Percentiles rank a stretch among this genome's conserved stretches.
These are phyloP conservation scores for Flagelloscypha sp. DNA, from an alignment of 768 basidiomycete species.

Conservation along the genomic window DNA sequence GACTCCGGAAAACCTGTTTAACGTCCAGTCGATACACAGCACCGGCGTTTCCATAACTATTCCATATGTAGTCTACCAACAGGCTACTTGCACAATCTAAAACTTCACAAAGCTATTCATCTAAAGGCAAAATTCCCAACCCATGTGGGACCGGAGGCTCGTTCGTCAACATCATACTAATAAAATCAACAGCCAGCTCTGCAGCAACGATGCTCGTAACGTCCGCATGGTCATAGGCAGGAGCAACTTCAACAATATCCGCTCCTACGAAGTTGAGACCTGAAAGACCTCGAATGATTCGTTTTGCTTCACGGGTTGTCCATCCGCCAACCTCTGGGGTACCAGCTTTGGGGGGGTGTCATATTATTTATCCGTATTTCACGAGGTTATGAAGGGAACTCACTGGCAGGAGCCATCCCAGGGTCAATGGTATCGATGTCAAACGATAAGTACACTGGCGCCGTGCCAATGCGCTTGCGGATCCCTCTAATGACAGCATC, in stretches of 20 bases:
- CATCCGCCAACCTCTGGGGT: constrained; percentile 62
- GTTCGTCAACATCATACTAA: constrained; percentile 27
- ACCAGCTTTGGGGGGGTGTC: constrained; percentile 32
- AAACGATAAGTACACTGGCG: constrained; percentile 67
- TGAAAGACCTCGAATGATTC: constrained; percentile 51
- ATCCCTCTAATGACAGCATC: constrained; percentile 64
- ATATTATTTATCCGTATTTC: neutral
- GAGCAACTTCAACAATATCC: constrained; percentile 46
- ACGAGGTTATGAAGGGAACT: constrained; percentile 1
- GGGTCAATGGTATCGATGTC: constrained; percentile 64
- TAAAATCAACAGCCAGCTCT: constrained; percentile 37
- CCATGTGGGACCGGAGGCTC: constrained; percentile 15
- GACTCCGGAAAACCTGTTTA: no score
- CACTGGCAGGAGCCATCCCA: constrained; percentile 44
- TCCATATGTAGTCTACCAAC: no score
- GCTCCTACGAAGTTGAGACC: constrained; percentile 54
- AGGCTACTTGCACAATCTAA: no score
- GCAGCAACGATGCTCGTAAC: constrained; percentile 36
- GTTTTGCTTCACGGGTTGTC: constrained; percentile 56
- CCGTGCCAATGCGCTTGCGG: constrained; percentile 59
- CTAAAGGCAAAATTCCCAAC: constrained; percentile 9
- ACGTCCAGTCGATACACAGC: no score
- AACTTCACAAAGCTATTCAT: no score
- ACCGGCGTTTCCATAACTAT: no score
- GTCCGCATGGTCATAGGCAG: constrained; percentile 44